A percentile compares a stretch with the other conserved stretches of the same genome.
Evolutionary conservation across 2,329 filamentous ascomycete genomes (phyloP).

Genomic region (Thielaviopsis populi): DNA sequence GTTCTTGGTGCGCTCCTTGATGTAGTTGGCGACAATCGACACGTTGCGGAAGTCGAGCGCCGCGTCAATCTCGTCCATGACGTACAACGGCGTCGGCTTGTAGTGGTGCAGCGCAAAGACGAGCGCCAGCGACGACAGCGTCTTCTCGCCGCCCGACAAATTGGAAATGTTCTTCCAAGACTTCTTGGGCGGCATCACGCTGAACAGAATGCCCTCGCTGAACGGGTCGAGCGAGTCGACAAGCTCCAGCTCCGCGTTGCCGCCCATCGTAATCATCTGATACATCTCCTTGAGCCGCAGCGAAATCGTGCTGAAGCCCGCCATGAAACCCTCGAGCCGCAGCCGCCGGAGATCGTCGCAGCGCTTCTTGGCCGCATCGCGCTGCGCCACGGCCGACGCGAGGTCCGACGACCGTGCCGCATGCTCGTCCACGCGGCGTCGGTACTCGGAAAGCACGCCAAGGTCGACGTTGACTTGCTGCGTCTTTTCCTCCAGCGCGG

Average conservation of each 20-base stretch:
- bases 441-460: constrained; percentile 75
- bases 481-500: constrained; percentile 51
- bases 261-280: constrained; percentile 99
- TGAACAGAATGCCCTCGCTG: constrained; percentile 91
- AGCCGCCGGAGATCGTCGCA: constrained; percentile 83
- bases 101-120: constrained; percentile 99
- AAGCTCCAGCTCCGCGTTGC: constrained; percentile 91
- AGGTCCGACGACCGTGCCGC: constrained; percentile 71
- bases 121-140: constrained; percentile 75
- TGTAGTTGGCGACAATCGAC: constrained; percentile 95
- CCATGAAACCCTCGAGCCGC: constrained; percentile 94
- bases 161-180: constrained; percentile 99
- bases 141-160: constrained; percentile 92
- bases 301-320: constrained; percentile 88
- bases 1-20: constrained; percentile 98
- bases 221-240: constrained; percentile 95
- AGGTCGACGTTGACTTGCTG: constrained; percentile 80
- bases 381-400: constrained; percentile 56
- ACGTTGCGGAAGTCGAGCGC: constrained; percentile 97
- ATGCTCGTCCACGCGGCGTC: constrained; percentile 71
- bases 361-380: constrained; percentile 79
- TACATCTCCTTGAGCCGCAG: constrained; percentile 98
- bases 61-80: constrained; percentile 99
- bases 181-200: constrained; percentile 99
- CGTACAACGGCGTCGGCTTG: constrained; percentile 91